Evolutionary conservation across 805 yeast genomes (phyloP).

Genomic region (Priceomyces medius): DNA sequence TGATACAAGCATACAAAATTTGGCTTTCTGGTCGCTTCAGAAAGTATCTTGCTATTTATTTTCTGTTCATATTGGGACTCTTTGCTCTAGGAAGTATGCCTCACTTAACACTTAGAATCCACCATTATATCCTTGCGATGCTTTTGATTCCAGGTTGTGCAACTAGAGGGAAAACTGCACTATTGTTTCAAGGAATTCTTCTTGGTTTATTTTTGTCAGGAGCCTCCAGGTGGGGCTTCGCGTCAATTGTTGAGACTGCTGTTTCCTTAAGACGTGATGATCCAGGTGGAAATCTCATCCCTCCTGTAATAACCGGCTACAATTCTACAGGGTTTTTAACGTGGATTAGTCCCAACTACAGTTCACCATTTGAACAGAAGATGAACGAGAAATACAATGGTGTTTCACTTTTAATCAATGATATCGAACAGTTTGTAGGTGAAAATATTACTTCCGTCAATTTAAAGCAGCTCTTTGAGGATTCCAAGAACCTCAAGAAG

Average conservation of each 20-base stretch:
- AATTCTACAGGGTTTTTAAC: constrained; percentile 31
- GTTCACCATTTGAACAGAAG: constrained; percentile 12
- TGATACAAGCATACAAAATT: constrained; percentile 71
- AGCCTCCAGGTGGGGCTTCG: constrained; percentile 89
- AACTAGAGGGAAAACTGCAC: constrained; percentile 67
- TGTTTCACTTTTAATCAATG: constrained; percentile 70
- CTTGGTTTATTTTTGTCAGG: constrained; percentile 83
- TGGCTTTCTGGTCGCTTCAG: constrained; percentile 77
- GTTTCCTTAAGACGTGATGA: constrained; percentile 68
- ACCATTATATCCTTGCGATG: constrained; percentile 75
- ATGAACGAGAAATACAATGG: constrained; percentile 40
- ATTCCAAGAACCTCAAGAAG: constrained; percentile 21
- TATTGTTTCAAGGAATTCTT: constrained; percentile 79
- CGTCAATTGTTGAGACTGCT: constrained; percentile 80
- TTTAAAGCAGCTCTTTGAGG: constrained; percentile 18
- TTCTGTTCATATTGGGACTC: constrained; percentile 42
- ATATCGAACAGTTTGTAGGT: constrained; percentile 73
- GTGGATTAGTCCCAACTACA: constrained; percentile 29
- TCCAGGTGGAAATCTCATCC: constrained; percentile 54
- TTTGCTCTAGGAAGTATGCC: constrained; percentile 52
- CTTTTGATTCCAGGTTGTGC: constrained; percentile 80
- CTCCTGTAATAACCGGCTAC: constrained; percentile 48
- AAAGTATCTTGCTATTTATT: constrained; percentile 57
- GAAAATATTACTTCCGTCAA: constrained; percentile 39
- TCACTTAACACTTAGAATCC: constrained; percentile 72